Evolutionary conservation across 2,329 filamentous ascomycete species (phyloP).

Genomic region (Penicillium sp.): DNA sequence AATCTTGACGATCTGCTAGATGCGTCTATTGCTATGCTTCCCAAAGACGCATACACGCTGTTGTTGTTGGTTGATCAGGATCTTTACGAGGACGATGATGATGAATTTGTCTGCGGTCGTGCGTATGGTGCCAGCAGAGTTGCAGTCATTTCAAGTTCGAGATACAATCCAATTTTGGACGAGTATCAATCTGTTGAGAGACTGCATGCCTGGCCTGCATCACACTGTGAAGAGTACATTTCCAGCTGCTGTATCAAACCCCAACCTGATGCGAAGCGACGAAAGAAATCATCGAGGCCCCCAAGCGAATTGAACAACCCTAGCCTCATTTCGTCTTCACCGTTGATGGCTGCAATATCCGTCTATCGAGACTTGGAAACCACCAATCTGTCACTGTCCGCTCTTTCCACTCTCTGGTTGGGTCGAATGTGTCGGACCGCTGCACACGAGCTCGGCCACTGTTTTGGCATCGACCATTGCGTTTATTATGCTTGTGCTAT

Average conservation of each 20-base stretch:
- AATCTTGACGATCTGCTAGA: constrained; percentile 65
- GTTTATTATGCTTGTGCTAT: constrained; percentile 42
- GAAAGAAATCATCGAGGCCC: not conserved
- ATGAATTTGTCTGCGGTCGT: constrained; percentile 67
- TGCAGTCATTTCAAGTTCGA: constrained; percentile 61
- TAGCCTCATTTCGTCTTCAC: not conserved
- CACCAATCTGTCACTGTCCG: constrained; percentile 14
- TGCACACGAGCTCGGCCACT: constrained; percentile 68
- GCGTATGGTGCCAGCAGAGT: constrained; percentile 67
- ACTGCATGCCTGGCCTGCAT: constrained; percentile 64
- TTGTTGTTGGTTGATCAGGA: constrained; percentile 63
- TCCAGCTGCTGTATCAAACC: constrained; percentile 5
- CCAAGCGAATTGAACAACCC: not conserved
- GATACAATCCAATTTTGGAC: constrained; percentile 60
- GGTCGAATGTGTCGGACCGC: constrained; percentile 59
- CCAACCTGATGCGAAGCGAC: constrained; percentile 6
- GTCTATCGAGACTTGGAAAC: constrained; percentile 2
- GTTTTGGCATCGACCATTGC: constrained; percentile 67
- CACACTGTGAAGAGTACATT: constrained; percentile 54
- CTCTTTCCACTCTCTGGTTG: constrained; percentile 56
- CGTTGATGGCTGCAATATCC: constrained; percentile 10
- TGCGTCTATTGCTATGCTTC: constrained; percentile 55
- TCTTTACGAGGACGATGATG: constrained; percentile 65
- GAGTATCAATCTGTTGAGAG: constrained; percentile 46
- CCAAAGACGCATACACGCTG: constrained; percentile 60